phyloP scores from a whole-genome alignment of 2,329 filamentous ascomycete genomes.

The Alternaria incomplexa region DNA sequence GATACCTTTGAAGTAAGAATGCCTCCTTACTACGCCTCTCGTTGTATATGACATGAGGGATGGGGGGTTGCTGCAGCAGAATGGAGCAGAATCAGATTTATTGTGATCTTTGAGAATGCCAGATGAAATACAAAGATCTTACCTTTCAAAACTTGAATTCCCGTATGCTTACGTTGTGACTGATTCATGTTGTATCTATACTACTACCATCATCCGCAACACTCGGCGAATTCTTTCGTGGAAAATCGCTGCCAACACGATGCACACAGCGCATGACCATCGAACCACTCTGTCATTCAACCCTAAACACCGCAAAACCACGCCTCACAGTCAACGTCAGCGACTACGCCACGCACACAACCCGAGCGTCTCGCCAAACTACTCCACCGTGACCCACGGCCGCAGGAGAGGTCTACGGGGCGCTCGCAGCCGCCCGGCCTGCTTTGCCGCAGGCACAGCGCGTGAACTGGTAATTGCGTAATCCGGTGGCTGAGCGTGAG shows the following conservation, averaged over 20 bases:
- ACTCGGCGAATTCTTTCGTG: not conserved
- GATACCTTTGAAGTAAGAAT: conserved; percentile 1
- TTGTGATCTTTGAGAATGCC: not conserved
- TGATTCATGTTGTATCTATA: not conserved
- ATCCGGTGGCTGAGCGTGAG: not conserved
- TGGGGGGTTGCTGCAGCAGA: not conserved
- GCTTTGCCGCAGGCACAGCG: not conserved
- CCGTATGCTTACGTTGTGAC: not conserved
- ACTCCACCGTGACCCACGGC: not conserved
- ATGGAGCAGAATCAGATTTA: not conserved
- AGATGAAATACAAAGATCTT: not conserved
- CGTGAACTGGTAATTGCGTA: not conserved
- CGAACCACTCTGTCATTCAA: not conserved
- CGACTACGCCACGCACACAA: not conserved
- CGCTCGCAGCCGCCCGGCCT: not conserved
- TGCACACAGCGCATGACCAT: not conserved
- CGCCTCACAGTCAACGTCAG: not conserved
- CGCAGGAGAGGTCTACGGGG: not conserved
- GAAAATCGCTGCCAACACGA: not conserved
- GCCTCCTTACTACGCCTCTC: not conserved
- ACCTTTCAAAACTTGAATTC: not conserved
- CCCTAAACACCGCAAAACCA: not conserved
- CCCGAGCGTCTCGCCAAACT: not conserved
- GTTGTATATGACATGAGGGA: not conserved
- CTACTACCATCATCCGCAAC: not conserved